Evolutionary conservation across 2,329 filamentous ascomycete genomes (phyloP).

Genomic region (Fusarium redolens): DNA sequence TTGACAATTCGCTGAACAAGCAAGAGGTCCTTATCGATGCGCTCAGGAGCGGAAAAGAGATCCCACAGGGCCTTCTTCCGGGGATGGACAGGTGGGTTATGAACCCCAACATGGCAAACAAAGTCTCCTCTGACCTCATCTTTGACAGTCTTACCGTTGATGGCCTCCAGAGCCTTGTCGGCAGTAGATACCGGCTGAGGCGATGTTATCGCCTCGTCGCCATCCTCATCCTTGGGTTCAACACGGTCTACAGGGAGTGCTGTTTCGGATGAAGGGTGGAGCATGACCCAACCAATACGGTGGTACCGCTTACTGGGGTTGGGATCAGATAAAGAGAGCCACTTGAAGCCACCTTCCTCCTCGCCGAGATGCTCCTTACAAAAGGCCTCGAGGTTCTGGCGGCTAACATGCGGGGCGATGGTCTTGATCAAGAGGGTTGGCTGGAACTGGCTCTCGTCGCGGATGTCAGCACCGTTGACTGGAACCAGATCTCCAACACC

Average conservation of each 20-base stretch:
- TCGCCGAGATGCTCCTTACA: slow-evolving; percentile 95
- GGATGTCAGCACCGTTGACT: slow-evolving; percentile 83
- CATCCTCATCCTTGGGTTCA: slow-evolving; percentile 78
- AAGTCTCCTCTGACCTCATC: slow-evolving; percentile 95
- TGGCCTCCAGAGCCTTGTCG: slow-evolving; percentile 89
- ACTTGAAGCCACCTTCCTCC: slow-evolving; percentile 91
- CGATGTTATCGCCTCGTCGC: slow-evolving; percentile 67
- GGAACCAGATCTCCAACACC: slow-evolving; percentile 93
- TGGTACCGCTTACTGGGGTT: slow-evolving; percentile 98
- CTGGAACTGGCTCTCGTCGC: slow-evolving; percentile 88
- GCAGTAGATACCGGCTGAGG: slow-evolving; percentile 69
- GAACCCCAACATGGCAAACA: slow-evolving; percentile 95
- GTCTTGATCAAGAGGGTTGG: slow-evolving; percentile 98
- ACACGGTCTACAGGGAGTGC: slow-evolving; percentile 73
- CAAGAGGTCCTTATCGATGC: slow-evolving; percentile 88
- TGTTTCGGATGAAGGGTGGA: slow-evolving; percentile 81
- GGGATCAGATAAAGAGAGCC: slow-evolving; percentile 94
- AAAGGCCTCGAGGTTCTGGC: slow-evolving; percentile 91
- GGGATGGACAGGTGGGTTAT: slow-evolving; percentile 86
- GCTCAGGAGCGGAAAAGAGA: slow-evolving; percentile 92
- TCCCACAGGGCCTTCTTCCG: slow-evolving; percentile 98
- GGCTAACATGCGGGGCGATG: slow-evolving; percentile 94
- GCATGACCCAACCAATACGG: slow-evolving; percentile 97
- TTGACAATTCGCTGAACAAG: slow-evolving; percentile 84
- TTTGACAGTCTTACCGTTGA: slow-evolving; percentile 97